Base-by-base conservation (phyloP, 169 alveolate genomes). In the Plasmodium vinckei region DNA sequence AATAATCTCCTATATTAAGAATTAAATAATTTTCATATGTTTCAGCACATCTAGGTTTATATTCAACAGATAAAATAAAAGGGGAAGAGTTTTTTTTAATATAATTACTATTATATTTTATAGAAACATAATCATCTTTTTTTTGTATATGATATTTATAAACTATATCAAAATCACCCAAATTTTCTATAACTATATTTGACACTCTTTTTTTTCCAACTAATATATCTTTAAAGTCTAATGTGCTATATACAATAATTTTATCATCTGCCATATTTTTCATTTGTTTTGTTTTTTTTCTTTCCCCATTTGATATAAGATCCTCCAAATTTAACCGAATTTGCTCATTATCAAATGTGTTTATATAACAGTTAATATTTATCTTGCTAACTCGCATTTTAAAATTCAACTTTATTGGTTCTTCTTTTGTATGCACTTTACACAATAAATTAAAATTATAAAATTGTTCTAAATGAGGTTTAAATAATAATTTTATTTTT, bases 101-200 rank as follows among this genome's bases (percentile, higher is more conserved):
- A 54, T 44, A 54, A 44, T 44, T 60, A 59, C 17, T 39, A 67
- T 54, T 79, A 47, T 79, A 65, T 27, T 13, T n/a, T 53, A 79
- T 79, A 67, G 64, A 44, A 25, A 79, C 68, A 19, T 79, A 70
- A 13, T 79, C 71, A 79, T 79, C 89, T 10, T 79, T 23, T 65
- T 64, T 79, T 65, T 79, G 89, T 67, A 79, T 53, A 69, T 65
- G 56, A 60, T 65, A 79, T 79, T 79, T 79, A 79, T 79, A 79
- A 53, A 65, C 44, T 59, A 79, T 4, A 79, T 79, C 89, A 60
- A 51, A 79, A 54, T 51, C 39, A 7, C 89, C 56, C 19, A 79
- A 68, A 79, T 79, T 79, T 64, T 79, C 89, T 33, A 79, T 65
- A 51, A 79, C 70, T 65, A 79, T 9, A 33, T 79, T 64, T 57